phyloP scores from a whole-genome alignment of 768 basidiomycete genomes.

The Boletus rubropictus region DNA sequence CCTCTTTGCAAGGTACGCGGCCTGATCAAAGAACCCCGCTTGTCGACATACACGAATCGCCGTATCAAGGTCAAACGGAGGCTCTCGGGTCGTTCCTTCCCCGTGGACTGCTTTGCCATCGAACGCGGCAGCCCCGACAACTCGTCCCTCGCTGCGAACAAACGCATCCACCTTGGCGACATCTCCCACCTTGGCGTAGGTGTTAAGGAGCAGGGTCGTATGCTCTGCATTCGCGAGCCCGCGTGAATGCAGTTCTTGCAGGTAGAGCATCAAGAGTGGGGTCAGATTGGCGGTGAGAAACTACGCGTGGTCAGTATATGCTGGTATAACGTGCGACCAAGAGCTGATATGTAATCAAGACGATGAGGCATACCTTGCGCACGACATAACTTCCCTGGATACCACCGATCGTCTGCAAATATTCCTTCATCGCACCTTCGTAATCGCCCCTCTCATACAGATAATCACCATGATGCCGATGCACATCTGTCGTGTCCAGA shows the following conservation, averaged over 20 bases:
- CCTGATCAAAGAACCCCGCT: slow-evolving; percentile 94
- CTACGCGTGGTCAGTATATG: slow-evolving; percentile 36
- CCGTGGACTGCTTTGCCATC: slow-evolving; percentile 21
- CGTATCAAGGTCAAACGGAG: slow-evolving; percentile 95
- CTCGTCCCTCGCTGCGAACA: slow-evolving; percentile 78
- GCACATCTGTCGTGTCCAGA: slow-evolving; percentile 84
- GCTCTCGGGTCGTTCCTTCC: slow-evolving; percentile 51
- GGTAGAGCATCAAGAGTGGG: slow-evolving; percentile 89
- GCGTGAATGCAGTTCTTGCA: slow-evolving; percentile 88
- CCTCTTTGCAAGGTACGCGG: slow-evolving; percentile 86
- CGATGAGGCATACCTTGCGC: slow-evolving; percentile 61
- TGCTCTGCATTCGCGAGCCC: slow-evolving; percentile 94
- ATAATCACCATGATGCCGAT: slow-evolving; percentile 85
- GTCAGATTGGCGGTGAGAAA: slow-evolving; percentile 96
- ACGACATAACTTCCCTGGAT: slow-evolving; percentile 95
- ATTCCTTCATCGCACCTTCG: slow-evolving; percentile 91
- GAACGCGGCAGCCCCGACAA: slow-evolving; percentile 23
- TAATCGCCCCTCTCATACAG: slow-evolving; percentile 88
- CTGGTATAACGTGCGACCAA: neutral
- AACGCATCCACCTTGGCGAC: slow-evolving; percentile 83
- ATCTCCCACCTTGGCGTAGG: slow-evolving; percentile 96
- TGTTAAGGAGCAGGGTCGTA: slow-evolving; percentile 93
- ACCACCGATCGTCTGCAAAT: slow-evolving; percentile 81
- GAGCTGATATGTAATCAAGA: neutral
- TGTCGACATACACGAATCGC: slow-evolving; percentile 96